Evolutionary conservation across 371 early-diverging fungal species (phyloP).

Genomic region (Mucor plumbeus): DNA sequence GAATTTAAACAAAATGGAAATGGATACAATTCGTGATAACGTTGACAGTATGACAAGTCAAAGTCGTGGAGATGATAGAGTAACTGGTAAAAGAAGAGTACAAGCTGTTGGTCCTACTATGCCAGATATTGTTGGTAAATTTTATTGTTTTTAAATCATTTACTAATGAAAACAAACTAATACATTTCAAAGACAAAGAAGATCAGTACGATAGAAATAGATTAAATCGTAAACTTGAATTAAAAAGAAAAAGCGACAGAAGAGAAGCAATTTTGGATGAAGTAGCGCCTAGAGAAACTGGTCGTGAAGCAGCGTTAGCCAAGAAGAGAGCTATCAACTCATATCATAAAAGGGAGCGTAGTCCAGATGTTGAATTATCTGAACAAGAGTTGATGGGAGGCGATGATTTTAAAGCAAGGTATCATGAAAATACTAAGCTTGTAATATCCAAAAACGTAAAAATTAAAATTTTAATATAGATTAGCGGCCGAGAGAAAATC

Average conservation of each 20-base stretch:
- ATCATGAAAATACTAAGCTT: too few species aligned
- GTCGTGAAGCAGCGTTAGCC: slow-evolving; percentile 75
- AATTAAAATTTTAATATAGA: slow-evolving; percentile 18
- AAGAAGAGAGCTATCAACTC: slow-evolving; percentile 69
- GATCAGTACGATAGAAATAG: slow-evolving; percentile 61
- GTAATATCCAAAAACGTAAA: too few species aligned
- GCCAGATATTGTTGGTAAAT: slow-evolving; percentile 26
- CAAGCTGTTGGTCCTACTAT: slow-evolving; percentile 40
- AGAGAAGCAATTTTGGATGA: slow-evolving; percentile 78
- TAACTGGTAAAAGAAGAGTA: slow-evolving; percentile 27
- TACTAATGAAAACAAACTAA: neutral
- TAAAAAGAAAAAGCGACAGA: slow-evolving; percentile 50
- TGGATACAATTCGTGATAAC: slow-evolving; percentile 63
- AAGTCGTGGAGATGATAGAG: slow-evolving; percentile 21
- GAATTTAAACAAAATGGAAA: slow-evolving; percentile 59
- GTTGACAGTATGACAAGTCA: slow-evolving; percentile 68
- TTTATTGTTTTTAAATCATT: neutral
- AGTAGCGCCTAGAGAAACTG: slow-evolving; percentile 81
- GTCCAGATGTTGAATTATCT: slow-evolving; percentile 76
- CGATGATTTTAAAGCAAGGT: slow-evolving; percentile 60
- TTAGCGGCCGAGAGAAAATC: slow-evolving; percentile 55
- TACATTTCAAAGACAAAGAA: slow-evolving; percentile 50
- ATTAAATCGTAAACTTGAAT: slow-evolving; percentile 52
- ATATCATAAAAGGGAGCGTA: slow-evolving; percentile 70
- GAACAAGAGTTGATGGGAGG: slow-evolving; percentile 78